phyloP scores from a whole-genome alignment of 208 protist genomes.

The Kentomonas sorsogonicus region DNA sequence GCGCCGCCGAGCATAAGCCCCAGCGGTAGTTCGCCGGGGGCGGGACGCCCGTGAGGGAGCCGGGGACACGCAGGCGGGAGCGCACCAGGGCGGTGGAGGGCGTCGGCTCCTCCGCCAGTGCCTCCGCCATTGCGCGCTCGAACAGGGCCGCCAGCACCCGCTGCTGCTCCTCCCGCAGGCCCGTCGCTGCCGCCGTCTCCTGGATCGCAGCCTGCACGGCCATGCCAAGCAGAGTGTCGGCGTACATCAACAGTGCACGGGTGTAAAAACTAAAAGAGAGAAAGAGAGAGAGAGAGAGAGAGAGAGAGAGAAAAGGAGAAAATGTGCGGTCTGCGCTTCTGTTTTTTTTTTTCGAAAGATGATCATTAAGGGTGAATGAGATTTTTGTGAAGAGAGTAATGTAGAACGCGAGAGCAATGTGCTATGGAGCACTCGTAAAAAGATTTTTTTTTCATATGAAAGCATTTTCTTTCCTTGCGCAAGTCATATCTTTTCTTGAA shows the following conservation, averaged over 20 bases:
- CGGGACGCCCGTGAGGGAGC: too few relatives aligned
- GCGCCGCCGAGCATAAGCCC: too few relatives aligned
- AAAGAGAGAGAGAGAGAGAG: not conserved
- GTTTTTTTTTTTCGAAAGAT: not conserved
- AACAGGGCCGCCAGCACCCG: constrained; percentile 77
- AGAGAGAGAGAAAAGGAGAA: not conserved
- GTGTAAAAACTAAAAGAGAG: not conserved
- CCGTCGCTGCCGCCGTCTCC: constrained; percentile 40
- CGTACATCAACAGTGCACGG: constrained; percentile 58
- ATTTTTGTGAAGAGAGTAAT: too few relatives aligned
- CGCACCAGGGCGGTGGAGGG: constrained; percentile 45
- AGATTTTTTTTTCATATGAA: too few relatives aligned
- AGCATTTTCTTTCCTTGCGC: too few relatives aligned
- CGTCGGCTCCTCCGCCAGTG: constrained; percentile 52
- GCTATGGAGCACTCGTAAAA: too few relatives aligned
- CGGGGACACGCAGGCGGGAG: constrained; percentile 27
- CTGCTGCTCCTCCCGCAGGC: constrained; percentile 53
- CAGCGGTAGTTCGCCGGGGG: too few relatives aligned
- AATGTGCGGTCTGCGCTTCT: not conserved
- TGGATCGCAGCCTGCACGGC: constrained; percentile 63
- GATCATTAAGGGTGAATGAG: too few relatives aligned
- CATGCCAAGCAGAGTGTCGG: constrained; percentile 55
- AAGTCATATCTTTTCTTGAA: too few relatives aligned
- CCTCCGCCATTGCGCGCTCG: constrained; percentile 60
- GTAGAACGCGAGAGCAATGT: too few relatives aligned